phyloP scores from a whole-genome alignment of 805 yeast genomes.

The Zygosaccharomyces gambellarensis region DNA sequence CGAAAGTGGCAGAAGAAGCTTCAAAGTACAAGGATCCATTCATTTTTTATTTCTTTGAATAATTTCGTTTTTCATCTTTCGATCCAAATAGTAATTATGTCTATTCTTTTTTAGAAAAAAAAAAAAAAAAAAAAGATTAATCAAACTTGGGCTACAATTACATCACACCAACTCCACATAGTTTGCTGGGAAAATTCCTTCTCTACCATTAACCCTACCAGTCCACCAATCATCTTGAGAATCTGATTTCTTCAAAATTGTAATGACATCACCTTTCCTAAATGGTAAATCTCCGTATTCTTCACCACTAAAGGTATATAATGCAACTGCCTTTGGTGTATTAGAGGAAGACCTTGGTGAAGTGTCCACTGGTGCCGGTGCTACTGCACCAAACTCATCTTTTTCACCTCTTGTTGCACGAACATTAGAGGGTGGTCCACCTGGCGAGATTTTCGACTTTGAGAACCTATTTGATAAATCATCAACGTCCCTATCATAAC shows the following conservation, averaged over 20 bases:
- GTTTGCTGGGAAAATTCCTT: conserved; percentile 96
- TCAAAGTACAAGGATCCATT: background rate
- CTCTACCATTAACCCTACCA: conserved; percentile 74
- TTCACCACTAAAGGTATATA: conserved; percentile 85
- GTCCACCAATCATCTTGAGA: conserved; percentile 99
- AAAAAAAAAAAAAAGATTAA: background rate
- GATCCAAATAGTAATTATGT: no score
- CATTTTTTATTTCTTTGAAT: background rate
- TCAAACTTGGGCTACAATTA: background rate
- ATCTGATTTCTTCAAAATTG: conserved; percentile 77
- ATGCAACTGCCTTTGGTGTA: conserved; percentile 81
- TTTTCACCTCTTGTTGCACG: conserved; percentile 42
- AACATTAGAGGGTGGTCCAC: conserved; percentile 33
- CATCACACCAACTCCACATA: conserved; percentile 67
- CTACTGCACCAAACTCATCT: conserved; percentile 34
- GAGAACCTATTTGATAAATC: conserved; percentile 39
- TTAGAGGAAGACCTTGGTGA: conserved; percentile 23
- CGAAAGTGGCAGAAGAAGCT: background rate
- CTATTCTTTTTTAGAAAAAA: background rate
- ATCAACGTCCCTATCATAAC: conserved; percentile 31
- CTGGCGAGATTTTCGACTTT: conserved; percentile 36
- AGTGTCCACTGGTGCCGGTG: conserved; percentile 16
- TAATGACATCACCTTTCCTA: conserved; percentile 89
- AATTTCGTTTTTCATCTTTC: background rate
- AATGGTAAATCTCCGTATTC: conserved; percentile 91